A percentile compares a stretch with the other conserved stretches of the same genome.
phyloP scores from a whole-genome alignment of 2,329 filamentous ascomycete species.

The Fusarium circinatum region DNA sequence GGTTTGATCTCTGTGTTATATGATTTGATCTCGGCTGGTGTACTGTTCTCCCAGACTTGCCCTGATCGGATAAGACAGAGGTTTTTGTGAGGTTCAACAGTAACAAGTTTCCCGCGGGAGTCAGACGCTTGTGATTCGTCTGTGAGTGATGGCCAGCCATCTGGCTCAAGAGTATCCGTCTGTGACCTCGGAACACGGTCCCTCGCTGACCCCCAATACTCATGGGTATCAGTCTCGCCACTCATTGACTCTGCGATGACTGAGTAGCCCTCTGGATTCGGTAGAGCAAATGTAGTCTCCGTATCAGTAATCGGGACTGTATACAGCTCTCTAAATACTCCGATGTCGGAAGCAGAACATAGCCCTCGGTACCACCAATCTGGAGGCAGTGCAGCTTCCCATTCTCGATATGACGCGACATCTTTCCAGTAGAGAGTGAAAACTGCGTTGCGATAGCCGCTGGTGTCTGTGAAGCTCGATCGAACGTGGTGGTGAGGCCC shows the following conservation, averaged over 20 bases:
- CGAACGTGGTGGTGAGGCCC: too few species aligned
- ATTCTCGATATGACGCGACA: neutral
- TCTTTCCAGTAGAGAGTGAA: too few species aligned
- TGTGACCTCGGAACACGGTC: neutral
- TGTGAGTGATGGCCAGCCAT: neutral
- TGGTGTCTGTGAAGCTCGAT: too few species aligned
- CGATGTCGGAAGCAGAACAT: neutral
- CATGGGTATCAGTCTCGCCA: neutral
- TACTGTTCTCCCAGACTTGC: neutral
- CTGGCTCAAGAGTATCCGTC: neutral
- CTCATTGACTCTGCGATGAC: neutral
- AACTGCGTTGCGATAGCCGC: too few species aligned
- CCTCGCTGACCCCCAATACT: accelerated
- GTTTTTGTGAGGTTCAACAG: accelerated
- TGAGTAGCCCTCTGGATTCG: neutral
- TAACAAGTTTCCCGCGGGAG: accelerated
- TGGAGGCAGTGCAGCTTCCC: neutral
- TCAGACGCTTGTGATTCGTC: too few species aligned
- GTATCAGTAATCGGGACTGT: neutral
- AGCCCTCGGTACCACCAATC: neutral
- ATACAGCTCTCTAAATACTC: neutral
- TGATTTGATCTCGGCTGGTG: neutral
- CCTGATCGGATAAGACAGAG: neutral
- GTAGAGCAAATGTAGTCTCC: neutral
- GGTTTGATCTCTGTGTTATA: neutral